Percentiles rank a stretch among this genome's conserved stretches.
phyloP scores from a whole-genome alignment of 345 rosid genomes.

The Citrus reticulata region DNA sequence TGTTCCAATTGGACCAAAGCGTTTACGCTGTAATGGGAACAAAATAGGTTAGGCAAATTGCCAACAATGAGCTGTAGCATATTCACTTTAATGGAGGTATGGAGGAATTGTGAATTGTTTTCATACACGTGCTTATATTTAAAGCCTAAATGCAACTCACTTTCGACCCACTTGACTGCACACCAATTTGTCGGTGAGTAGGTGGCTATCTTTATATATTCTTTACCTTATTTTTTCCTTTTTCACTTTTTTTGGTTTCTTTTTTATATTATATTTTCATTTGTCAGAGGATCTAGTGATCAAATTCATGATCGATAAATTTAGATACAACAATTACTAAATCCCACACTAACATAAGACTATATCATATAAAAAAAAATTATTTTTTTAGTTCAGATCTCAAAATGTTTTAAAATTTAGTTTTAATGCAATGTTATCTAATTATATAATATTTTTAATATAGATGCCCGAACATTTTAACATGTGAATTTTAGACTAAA shows the following conservation, averaged over 20 bases:
- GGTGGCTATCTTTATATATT: background rate
- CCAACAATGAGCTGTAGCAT: background rate
- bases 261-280: background rate
- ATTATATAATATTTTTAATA: no score
- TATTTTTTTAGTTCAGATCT: accelerated
- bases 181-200: no score
- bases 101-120: background rate
- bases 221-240: background rate
- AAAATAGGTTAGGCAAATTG: background rate
- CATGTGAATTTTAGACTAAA: no score
- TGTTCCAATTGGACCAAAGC: background rate
- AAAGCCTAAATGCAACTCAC: no score
- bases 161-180: no score
- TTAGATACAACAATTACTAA: background rate
- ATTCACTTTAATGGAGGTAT: background rate
- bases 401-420: no score
- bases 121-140: background rate
- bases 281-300: background rate
- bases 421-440: no score
- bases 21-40: background rate
- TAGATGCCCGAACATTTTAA: accelerated
- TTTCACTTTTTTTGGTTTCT: background rate
- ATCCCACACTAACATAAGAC: background rate
- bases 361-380: no score
- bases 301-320: background rate